These are phyloP conservation scores for Penicillium palitans DNA, from an alignment of 2,329 filamentous ascomycete genomes.

Conservation along the genomic window DNA sequence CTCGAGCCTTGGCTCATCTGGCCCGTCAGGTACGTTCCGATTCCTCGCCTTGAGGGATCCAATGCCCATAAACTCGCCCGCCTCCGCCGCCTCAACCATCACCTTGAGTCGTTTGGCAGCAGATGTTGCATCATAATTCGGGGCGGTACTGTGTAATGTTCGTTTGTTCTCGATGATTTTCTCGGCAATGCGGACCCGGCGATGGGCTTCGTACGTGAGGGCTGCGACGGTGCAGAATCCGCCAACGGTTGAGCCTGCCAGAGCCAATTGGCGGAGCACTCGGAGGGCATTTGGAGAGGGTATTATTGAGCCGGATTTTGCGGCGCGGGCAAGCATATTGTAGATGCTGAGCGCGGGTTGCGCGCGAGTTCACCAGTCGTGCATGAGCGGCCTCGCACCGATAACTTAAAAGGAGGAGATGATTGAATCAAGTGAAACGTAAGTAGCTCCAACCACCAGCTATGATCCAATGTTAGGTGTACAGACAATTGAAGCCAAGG, in stretches of 20 bases:
- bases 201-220: slow-evolving; percentile 46
- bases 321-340: slow-evolving; percentile 37
- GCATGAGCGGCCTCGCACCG: slow-evolving; percentile 16
- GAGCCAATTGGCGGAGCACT: slow-evolving; percentile 38
- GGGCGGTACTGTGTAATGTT: slow-evolving; percentile 42
- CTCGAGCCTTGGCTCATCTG: slow-evolving; percentile 2
- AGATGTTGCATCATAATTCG: slow-evolving; percentile 44
- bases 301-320: slow-evolving; percentile 33
- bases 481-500: slow-evolving; percentile 11
- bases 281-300: slow-evolving; percentile 49
- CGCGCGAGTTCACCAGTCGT: slow-evolving; percentile 25
- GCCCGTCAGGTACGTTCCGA: slow-evolving; percentile 1
- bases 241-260: slow-evolving; percentile 41
- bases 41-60: slow-evolving; percentile 37
- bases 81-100: slow-evolving; percentile 49
- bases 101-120: slow-evolving; percentile 38
- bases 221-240: slow-evolving; percentile 44
- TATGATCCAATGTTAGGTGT: neutral
- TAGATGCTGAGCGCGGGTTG: slow-evolving; percentile 27
- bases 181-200: slow-evolving; percentile 43
- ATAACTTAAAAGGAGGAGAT: neutral
- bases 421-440: neutral
- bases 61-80: slow-evolving; percentile 44
- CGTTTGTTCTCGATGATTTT: slow-evolving; percentile 48
- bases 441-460: neutral